Evolutionary conservation across 345 rosid genomes (phyloP), one percentile per base, ranked within the genome.

Genomic region (Physaria fendleri): DNA sequence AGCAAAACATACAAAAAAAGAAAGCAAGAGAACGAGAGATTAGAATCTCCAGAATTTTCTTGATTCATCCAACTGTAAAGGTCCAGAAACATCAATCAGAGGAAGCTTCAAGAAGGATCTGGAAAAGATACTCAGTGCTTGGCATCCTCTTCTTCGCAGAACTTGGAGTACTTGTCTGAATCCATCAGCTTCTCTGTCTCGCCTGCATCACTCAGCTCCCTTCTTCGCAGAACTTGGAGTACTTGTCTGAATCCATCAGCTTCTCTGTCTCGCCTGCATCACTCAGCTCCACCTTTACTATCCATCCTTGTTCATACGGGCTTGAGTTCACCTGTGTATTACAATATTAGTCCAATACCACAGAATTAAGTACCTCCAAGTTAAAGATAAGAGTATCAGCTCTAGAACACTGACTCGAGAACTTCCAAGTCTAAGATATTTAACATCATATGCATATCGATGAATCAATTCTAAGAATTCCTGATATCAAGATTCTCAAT

Each of bases 71-170:
- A 66, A 5, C 1, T 23, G 40, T 42, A 33, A 5, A 25, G 47
- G 41, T 33, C 8, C 3, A 50, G 72, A 30, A 24, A 38, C 43
- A 47, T 38, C 65, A 59, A 22, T 32, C 64, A 46, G 30, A 13
- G 11, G 29, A 32, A 16, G 46, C 52, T n/a, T 49, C 8, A 4
- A 22, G 3, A 61, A 21, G 5, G 41, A 44, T 20, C 8, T 14
- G 6, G 42, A 21, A 30, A 16, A 14, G 2, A 24, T 17, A 23
- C 61, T 90, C 62, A 92, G 35, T 92, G 95, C 65, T 82, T 74
- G n/a, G 77, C 81, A 33, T 90, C 96, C 74, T 94, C 99, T 73
- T 90, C 96, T 71, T 94, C 97, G 8, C 97, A 94, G 81, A 85
- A 85, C 75, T 87, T 90, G 8, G 82, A 70, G 76, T 94, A 94